Base-by-base conservation (phyloP, 257 asterid genomes). In the Nicotiana sylvestris region DNA sequence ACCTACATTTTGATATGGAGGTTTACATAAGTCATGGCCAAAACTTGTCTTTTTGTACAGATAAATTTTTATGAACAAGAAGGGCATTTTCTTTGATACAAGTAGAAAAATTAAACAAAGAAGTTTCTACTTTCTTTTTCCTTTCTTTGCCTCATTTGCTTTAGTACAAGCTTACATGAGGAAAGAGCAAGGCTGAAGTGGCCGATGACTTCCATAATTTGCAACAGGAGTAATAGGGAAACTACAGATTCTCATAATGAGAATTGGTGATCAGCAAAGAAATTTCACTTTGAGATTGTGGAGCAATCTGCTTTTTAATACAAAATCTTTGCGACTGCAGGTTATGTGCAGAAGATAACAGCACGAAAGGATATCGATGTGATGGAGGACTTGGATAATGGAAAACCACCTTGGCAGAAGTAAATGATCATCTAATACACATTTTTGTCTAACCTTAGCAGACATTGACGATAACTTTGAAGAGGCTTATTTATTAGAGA, bases 341-440 rank as follows among this genome's bases (percentile, higher is more conserved):
- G 98, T 85, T 94, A 88, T 84, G 98, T 92, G 86, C 98, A 94
- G 88, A 95, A 95, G 95, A 90, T 94, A 85, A 95, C 99, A 17
- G 88, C 92, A 57, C 97, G 95, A 60, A 78, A 53, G 12, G 92
- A 94, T 87, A 95, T 94, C 39, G 89, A 91, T 61, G 93, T 95
- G 86, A 92, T 94, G 99, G 98, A 95, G 84, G 97, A 94, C 85
- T 85, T 94, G 91, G 96, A 92, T 43, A 70, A 70, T 70, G 78
- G 58, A 5, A 43, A 39, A 70, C 35, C 77, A 68, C 56, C 77
- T 70, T 70, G 58, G 25, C 58, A 39, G 57, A 39, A 39, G 79
- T 72, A 25, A 72, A 46, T 53, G 58, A 53, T 46, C 16, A 72
- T 46, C 39, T 49, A 49, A 74, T 74, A 60, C 61, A 49, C 37